Conservation (phyloP, 2,329 filamentous ascomycete species). For the Hypoxylon sp. region DNA sequence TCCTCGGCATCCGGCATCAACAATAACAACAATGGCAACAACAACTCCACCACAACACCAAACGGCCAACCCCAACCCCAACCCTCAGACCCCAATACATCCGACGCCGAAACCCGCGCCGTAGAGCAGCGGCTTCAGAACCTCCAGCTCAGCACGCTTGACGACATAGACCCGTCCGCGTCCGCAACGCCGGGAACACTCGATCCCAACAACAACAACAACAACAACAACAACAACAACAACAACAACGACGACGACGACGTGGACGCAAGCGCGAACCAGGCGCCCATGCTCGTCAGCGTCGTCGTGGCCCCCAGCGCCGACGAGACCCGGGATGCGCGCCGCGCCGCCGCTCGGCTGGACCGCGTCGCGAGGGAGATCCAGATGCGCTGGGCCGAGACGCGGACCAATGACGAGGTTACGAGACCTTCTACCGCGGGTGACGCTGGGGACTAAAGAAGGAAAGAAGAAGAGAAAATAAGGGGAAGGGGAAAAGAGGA, state of each 20-base stretch:
- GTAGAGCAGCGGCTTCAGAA: slow-evolving; percentile 13
- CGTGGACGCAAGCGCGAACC: slow-evolving; percentile 36
- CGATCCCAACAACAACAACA: no score
- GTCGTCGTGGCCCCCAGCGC: slow-evolving; percentile 61
- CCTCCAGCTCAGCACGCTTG: slow-evolving; percentile 12
- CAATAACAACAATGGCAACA: no score
- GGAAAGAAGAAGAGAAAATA: neutral
- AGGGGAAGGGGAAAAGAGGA: no score
- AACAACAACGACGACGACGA: slow-evolving; percentile 5
- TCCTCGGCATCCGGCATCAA: neutral
- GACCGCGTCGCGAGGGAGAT: slow-evolving; percentile 64
- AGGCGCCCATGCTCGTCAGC: slow-evolving; percentile 62
- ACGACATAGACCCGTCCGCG: no score
- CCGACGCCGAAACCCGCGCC: slow-evolving; percentile 1
- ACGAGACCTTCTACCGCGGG: neutral
- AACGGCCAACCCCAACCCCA: slow-evolving; percentile 1
- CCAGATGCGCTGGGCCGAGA: slow-evolving; percentile 60
- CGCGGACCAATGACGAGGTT: slow-evolving; percentile 25
- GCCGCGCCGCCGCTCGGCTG: slow-evolving; percentile 60
- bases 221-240: no score
- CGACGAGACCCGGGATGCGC: slow-evolving; percentile 59
- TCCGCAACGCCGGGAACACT: no score
- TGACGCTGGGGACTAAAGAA: slow-evolving; percentile 11
- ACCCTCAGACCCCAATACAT: neutral
- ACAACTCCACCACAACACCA: neutral